Conservation (phyloP, 2,329 filamentous ascomycete species). For the Bipolaris victoriae region DNA sequence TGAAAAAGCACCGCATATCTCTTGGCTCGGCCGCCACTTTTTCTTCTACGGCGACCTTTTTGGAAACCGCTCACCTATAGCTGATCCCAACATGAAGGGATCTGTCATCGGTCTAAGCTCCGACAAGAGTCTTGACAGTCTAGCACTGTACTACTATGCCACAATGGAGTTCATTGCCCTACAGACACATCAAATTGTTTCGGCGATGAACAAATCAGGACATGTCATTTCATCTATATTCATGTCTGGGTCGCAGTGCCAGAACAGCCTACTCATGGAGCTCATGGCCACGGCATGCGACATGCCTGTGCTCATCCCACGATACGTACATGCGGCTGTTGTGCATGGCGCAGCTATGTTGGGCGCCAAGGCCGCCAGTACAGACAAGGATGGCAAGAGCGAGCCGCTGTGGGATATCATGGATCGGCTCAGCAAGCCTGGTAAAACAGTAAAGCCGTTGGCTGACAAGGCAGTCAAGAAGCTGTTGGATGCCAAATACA, state of each 20-base stretch:
- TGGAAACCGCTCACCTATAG: conserved; percentile 93
- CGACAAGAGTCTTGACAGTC: conserved; percentile 84
- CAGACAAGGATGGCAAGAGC: conserved; percentile 75
- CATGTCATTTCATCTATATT: conserved; percentile 92
- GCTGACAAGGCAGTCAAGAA: conserved; percentile 75
- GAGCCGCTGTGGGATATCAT: conserved; percentile 96
- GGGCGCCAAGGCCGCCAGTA: conserved; percentile 93
- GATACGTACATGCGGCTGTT: conserved; percentile 93
- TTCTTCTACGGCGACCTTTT: conserved; percentile 99
- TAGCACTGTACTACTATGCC: conserved; percentile 91
- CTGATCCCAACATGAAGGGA: conserved; percentile 91
- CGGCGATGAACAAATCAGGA: conserved; percentile 88
- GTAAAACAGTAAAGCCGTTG: conserved; percentile 78
- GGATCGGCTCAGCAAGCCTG: conserved; percentile 95
- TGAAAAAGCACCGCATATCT: conserved; percentile 73
- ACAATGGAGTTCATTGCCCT: conserved; percentile 98
- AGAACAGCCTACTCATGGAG: conserved; percentile 90
- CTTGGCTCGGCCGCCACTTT: conserved; percentile 88
- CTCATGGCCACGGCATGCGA: conserved; percentile 88
- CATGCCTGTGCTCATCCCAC: conserved; percentile 91
- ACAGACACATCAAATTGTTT: conserved; percentile 94
- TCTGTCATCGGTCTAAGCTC: conserved; percentile 84
- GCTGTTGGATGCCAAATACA: conserved; percentile 86
- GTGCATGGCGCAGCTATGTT: conserved; percentile 99
- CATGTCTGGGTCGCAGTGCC: conserved; percentile 98